A percentile compares a stretch with the other conserved stretches of the same genome.
Evolutionary conservation across 2,329 filamentous ascomycete genomes (phyloP).

Genomic region (Cercospora beticola): DNA sequence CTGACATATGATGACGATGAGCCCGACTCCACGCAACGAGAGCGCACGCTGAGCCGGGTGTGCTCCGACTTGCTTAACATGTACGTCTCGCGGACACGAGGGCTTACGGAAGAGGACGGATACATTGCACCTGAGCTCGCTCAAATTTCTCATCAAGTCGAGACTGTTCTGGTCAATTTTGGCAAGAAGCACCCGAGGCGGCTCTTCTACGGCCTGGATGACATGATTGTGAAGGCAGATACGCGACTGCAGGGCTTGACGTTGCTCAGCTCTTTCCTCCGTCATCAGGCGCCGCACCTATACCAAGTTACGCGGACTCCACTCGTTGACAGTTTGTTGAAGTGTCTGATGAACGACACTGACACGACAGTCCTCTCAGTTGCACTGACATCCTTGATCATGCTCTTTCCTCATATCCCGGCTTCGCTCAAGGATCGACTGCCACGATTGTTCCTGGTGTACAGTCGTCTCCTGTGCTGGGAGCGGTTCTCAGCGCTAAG

Average conservation of each 20-base stretch:
- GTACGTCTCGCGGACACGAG: conserved; percentile 45
- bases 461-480: conserved; percentile 78
- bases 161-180: conserved; percentile 54
- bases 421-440: conserved; percentile 67
- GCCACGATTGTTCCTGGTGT: conserved; percentile 76
- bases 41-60: conserved; percentile 59
- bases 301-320: conserved; percentile 71
- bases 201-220: conserved; percentile 65
- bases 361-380: conserved; percentile 75
- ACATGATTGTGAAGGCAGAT: conserved; percentile 63
- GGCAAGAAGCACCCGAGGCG: conserved; percentile 71
- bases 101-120: conserved; percentile 38
- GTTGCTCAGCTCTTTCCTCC: conserved; percentile 70
- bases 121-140: conserved; percentile 46
- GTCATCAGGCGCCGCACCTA: conserved; percentile 75
- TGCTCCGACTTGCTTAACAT: conserved; percentile 53
- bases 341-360: conserved; percentile 73
- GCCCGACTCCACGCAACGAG: conserved; percentile 50
- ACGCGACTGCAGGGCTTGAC: conserved; percentile 64
- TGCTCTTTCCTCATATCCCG: conserved; percentile 80
- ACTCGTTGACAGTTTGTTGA: conserved; percentile 68
- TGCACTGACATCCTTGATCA: conserved; percentile 71
- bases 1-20: conserved; percentile 63
- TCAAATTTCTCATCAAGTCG: conserved; percentile 50
- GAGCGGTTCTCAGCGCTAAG: conserved; percentile 53